Base-by-base conservation (phyloP, 1,284 basidiomycete species). In the Earliella scabrosa region DNA sequence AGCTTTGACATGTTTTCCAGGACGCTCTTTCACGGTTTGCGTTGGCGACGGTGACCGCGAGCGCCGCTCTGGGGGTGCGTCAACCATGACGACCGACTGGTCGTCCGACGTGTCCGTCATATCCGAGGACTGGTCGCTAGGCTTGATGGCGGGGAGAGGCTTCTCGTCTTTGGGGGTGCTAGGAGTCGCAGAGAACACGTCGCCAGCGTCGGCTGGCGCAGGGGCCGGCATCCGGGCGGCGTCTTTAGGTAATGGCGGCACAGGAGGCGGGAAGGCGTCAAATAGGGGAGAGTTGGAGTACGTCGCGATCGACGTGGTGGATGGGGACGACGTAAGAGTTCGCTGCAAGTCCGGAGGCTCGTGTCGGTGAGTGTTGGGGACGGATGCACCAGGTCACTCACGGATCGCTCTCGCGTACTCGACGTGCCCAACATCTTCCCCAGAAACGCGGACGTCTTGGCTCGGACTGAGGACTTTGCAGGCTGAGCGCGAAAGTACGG, bases 401-500 rank as follows among this genome's bases (percentile, higher is more conserved):
- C 89, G 52, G 83, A 85, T 74, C 87, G 83, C 69, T 91, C 88
- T 52, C 87, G 80, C 11, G 82, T 75, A 29, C 77, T 81, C 45
- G 76, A 79, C 61, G 85, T 80, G 2, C 88, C 88, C 38, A 88
- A 72, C 84, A 92, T 86, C 69, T 86, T 91, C 2, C 88, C 88
- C 59, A 88, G 76, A 67, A 92, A 87, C 38, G 88, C 88, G 63
- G 82, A 89, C 20, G 89, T 90, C 71, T 91, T 92, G 38, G 83
- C 80, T 54, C 89, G 76, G 47, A 92, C 84, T 9, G 90, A 85
- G 13, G 81, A 80, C 71, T 83, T 89, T 14, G 73, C 65, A 14
- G 71, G 61, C 83, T 87, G 59, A 20, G 14, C 35, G 50, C 44
- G 32, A 50, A 45, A 21, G 31, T 36, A 29, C 16, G 27, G 26